phyloP scores from a whole-genome alignment of 2,329 filamentous ascomycete species.

The Fusarium equiseti region DNA sequence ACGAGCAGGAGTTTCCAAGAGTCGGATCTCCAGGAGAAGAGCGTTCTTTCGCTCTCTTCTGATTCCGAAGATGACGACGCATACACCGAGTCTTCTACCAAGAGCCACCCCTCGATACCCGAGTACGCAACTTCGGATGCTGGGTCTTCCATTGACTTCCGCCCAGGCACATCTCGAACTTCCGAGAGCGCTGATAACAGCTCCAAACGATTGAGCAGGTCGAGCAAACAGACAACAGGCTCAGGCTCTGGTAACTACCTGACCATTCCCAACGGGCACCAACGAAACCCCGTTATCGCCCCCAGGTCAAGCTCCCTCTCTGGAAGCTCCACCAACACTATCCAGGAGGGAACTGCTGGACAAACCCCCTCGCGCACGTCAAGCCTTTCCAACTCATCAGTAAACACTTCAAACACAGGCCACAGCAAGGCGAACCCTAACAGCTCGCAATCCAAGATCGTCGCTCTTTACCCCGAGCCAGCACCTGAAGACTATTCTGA shows the following conservation, averaged over 20 bases:
- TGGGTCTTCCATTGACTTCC: constrained; percentile 40
- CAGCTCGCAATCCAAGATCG: constrained; percentile 56
- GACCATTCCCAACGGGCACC: constrained; percentile 52
- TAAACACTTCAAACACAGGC: constrained; percentile 51
- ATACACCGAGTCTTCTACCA: constrained; percentile 37
- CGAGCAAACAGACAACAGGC: constrained; percentile 56
- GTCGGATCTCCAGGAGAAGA: constrained; percentile 66
- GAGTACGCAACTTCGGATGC: constrained; percentile 44
- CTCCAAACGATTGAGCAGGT: constrained; percentile 47
- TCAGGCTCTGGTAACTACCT: constrained; percentile 58
- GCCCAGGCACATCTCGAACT: constrained; percentile 40
- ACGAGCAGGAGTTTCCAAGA: constrained; percentile 61
- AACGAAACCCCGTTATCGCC: constrained; percentile 26
- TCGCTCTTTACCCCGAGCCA: constrained; percentile 53
- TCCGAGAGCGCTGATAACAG: constrained; percentile 44
- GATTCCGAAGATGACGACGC: constrained; percentile 66
- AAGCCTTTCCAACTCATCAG: constrained; percentile 55
- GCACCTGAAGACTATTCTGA: constrained; percentile 42
- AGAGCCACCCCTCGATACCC: constrained; percentile 45
- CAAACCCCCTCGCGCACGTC: constrained; percentile 49
- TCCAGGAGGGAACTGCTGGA: constrained; percentile 39
- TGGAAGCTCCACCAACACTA: constrained; percentile 43
- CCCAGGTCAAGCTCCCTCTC: constrained; percentile 45
- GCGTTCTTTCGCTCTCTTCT: constrained; percentile 68
- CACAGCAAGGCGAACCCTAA: constrained; percentile 50